Evolutionary conservation across 1,139 yeast genomes (phyloP).

Genomic region (Lizanozyma gosingica): DNA sequence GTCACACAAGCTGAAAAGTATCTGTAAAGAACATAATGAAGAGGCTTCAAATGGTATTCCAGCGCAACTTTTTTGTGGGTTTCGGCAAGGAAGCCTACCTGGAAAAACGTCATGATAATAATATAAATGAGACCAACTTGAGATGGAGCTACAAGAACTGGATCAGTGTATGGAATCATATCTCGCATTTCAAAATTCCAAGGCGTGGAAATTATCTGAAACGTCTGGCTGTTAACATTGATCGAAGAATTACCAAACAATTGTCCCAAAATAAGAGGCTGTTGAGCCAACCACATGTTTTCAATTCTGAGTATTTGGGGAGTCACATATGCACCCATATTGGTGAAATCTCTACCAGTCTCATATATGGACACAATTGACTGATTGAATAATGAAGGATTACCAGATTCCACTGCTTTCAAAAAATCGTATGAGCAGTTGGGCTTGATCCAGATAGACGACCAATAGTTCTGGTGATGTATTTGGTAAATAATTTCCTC

Average conservation of each 20-base stretch:
- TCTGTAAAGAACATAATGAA: conserved; percentile 42
- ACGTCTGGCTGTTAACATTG: conserved; percentile 6
- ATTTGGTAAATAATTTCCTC: conserved; percentile 29
- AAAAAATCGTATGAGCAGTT: conserved; percentile 34
- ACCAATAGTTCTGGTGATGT: conserved; percentile 47
- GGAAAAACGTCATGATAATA: conserved; percentile 52
- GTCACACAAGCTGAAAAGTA: conserved; percentile 36
- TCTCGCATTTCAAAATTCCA: conserved; percentile 34
- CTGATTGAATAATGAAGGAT: conserved; percentile 10
- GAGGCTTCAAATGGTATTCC: conserved; percentile 23
- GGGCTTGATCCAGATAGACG: conserved; percentile 36
- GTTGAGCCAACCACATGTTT: conserved; percentile 12
- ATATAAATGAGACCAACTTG: conserved; percentile 73
- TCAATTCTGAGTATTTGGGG: conserved; percentile 28
- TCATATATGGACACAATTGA: conserved; percentile 36
- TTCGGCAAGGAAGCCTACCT: conserved; percentile 39
- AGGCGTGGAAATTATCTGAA: conserved; percentile 22
- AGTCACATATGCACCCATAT: conserved; percentile 29
- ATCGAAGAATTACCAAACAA: neutral
- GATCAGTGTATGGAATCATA: conserved; percentile 39
- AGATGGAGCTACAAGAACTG: conserved; percentile 51
- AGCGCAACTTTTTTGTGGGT: conserved; percentile 41
- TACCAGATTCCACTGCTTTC: conserved; percentile 19
- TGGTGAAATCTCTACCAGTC: conserved; percentile 45
- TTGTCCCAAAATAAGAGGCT: neutral